Evolutionary conservation across 2,329 filamentous ascomycete genomes (phyloP), one percentile per base, ranked within the genome.

Genomic region (Drechmeria coniospora): DNA sequence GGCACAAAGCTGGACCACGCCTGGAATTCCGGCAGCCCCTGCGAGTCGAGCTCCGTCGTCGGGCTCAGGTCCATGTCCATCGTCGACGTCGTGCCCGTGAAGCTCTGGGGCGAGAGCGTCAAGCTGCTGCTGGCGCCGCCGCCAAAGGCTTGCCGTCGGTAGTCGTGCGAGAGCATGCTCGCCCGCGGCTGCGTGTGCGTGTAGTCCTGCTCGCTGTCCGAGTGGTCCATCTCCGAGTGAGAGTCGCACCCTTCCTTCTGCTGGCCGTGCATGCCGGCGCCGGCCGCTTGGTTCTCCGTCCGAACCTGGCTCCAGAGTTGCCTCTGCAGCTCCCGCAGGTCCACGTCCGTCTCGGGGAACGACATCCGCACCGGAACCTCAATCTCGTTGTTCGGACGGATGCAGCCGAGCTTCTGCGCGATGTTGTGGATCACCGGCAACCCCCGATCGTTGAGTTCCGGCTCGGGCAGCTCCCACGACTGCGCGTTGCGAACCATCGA

Each of bases 361-460:
- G 69, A 57, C 2, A 63, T 61, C 36, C 68, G 63, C 14, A 65
- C 59, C 13, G 67, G 67, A 27, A 71, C 53, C 45, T 74, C 59
- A 45, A 68, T 59, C 40, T 75, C 71, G 43, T 61, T 65, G 40
- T 72, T 71, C 12, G 66, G 67, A 30, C 70, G 63, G 40, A 75
- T 71, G 53, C 69, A 74, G 25, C 70, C 69, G 16, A 76, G 65
- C 49, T 65, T 72, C 36, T 65, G 63, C 19, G 70, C 69, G 33
- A 76, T 75, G 44, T 74, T 66, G 51, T 76, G 71, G 29, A 76
- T 71, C 15, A 75, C 62, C 3, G 71, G 70, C 39, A 71, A 65
- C 19, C 68, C 68, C 28, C 66, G 58, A 35, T 73, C 68, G 45
- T 76, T 76, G 38, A 74, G 51, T 35, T 72, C 68, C 4, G 70